Evolutionary conservation across 257 asterid species (phyloP), one percentile per base, ranked within the genome.

Genomic region (Coffea eugenioides): DNA sequence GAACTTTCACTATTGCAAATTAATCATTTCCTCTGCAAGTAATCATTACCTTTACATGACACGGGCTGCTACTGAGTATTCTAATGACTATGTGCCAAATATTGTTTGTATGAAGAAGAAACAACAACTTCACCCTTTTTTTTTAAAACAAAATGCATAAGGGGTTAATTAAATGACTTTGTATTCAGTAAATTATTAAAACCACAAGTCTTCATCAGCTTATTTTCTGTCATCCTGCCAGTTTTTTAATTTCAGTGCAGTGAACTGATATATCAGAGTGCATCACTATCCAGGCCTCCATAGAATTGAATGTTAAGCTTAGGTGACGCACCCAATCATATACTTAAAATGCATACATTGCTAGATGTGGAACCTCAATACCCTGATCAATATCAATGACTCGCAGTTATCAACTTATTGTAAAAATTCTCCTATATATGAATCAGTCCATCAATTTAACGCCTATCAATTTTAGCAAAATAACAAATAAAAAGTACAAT

Each of bases 1-100:
- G 27, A 59, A 34, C 77, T 45, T 16, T 64, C 23, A 67, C 7
- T 8, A 43, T 49, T 73, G 34, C 20, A 10, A 57, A 36, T 41
- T n/a, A 43, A 69, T n/a, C 25, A 69, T 31, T 23, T 78, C 52
- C 31, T 52, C 4, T 8, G 2, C 39, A 51, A 31, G 54, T 4
- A 51, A 4, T 34, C n/a, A 52, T 34, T 23, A 31, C 46, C 78
- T 75, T 79, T 65, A 43, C 43, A n/a, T 23, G 68, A 52, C 77
- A 71, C 11, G 15, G 54, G 51, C 67, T 25, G 52, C 18, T 27
- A 71, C 34, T 39, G 2, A 39, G 43, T 39, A 39, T 39, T 66
- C 54, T 70, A 27, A 71, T 18, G 43, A 39, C 31, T 39, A 15
- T 73, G n/a, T 48, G 48, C 27, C 52, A 51, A 18, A 64, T 51